Evolutionary conservation across 169 alveolate species (phyloP), one percentile per base, ranked within the genome.

Genomic region (Fabrea salina): DNA sequence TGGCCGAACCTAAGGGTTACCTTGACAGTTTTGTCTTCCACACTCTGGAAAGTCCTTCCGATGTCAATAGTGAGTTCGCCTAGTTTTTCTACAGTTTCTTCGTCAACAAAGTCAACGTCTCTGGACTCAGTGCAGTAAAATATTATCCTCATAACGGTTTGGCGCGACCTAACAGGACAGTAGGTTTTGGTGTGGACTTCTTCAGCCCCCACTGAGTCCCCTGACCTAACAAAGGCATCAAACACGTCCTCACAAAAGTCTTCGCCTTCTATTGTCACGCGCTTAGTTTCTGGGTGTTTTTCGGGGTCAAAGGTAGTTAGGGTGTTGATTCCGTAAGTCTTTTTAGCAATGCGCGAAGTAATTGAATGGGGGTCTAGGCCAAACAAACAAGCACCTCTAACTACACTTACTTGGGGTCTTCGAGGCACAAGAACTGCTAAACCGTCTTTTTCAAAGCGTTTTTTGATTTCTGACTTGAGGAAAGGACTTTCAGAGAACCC

Each of bases 161-260:
- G 91, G 58, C 96, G 83, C 25, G 95, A 89, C 77, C 97, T 79
- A 0, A 93, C 97, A 37, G 97, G 97, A 40, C 97, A 93, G 79
- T 93, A 93, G 32, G 93, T 93, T 83, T 93, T 93, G 25, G 91
- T 90, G 68, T 88, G 93, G 27, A 88, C 93, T 81, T 93, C 97
- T 78, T 93, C 96, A 49, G 89, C 89, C 8, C 96, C 91, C n/a
- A 93, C 94, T 40, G 94, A 77, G 57, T 91, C 94, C 47, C 92
- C 91, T 58, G 86, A 85, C 79, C 89, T 86, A 6, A 93, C 97
- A 78, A 93, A 93, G 33, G 95, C 94, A 79, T 93, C 97, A 75
- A 93, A 93, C 16, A 93, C 97, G 82, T 93, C 97, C 82, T 93
- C 97, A 79, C 97, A 91, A 83, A 93, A 93, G 19, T 93, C 97